These are phyloP conservation scores for Arthrobotrys iridis DNA, from an alignment of 2,329 filamentous ascomycete species.

Conservation along the genomic window DNA sequence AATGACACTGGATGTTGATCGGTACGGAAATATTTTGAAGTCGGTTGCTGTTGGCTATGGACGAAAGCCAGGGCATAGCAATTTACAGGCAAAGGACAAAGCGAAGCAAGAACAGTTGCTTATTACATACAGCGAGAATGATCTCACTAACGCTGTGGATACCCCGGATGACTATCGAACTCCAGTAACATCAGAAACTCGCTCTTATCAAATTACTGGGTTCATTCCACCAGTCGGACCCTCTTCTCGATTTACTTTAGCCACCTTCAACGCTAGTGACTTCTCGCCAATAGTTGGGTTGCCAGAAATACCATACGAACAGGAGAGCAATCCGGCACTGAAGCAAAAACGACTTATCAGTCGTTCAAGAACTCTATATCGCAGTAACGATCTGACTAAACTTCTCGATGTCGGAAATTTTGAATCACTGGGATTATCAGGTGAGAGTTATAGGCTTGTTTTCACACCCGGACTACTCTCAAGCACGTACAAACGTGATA, in stretches of 20 bases:
- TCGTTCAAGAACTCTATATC: neutral
- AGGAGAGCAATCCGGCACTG: neutral
- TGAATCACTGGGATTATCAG: neutral
- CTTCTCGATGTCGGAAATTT: neutral
- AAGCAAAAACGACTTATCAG: neutral
- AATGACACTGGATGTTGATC: neutral
- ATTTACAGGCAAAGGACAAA: neutral
- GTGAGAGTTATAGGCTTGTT: neutral
- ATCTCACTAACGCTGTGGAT: constrained; percentile 25
- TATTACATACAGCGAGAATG: constrained; percentile 13
- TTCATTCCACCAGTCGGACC: neutral
- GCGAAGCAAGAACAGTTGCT: neutral
- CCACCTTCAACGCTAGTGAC: neutral
- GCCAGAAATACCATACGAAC: neutral
- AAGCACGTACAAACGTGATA: neutral
- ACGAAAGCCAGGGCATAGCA: neutral
- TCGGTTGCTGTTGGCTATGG: constrained; percentile 17
- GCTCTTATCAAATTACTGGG: neutral
- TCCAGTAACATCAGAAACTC: neutral
- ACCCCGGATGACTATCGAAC: neutral
- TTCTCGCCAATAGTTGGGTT: neutral
- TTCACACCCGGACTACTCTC: constrained; percentile 12
- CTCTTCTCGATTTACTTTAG: neutral
- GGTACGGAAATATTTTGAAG: neutral
- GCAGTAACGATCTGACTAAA: neutral